Base-by-base conservation (phyloP, 345 rosid species). In the Eucalyptus sp. region DNA sequence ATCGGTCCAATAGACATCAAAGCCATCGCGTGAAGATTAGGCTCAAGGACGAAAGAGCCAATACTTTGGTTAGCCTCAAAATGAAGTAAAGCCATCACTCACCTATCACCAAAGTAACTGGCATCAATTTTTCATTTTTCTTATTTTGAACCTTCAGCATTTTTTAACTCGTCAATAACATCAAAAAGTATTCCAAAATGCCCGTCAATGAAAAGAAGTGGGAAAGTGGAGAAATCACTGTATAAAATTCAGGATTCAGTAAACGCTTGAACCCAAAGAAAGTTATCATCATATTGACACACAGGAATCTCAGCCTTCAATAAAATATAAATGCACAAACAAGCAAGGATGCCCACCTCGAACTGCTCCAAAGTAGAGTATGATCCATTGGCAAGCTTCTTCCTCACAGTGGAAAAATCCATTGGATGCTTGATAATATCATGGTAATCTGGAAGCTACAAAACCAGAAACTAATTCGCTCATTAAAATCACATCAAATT, bases 321-420 rank as follows among this genome's bases (percentile, higher is more conserved):
- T 51, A 86, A 60, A 41, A 52, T 27, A 86, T 24, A 86, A 13
- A 18, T 86, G 87, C 43, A 37, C 44, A 87, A 49, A 86, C 46
- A 49, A 37, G 80, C 86, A 43, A 41, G 20, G 52, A 62, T 29
- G 76, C 94, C 27, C 90, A 95, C 99, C 99, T 96, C 98, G 56
- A 96, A 93, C 89, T 96, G 94, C 80, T 96, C 96, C 92, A 96
- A 87, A 31, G 93, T 91, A 88, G 91, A 60, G 92, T 96, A 96
- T 46, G 94, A 92, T 87, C 96, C 99, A 92, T 90, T 94, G 58
- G 91, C 93, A 89, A 96, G 94, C 93, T 96, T 96, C 93, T 93
- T 95, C 93, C 99, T 94, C 88, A 96, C 95, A 0, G 99, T 96
- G 66, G 95, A 88, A 60, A 96, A 96, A 89, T 96, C 99, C 99